Conservation (phyloP, 306 rosid species). For the Cucurbita ficifolia region DNA sequence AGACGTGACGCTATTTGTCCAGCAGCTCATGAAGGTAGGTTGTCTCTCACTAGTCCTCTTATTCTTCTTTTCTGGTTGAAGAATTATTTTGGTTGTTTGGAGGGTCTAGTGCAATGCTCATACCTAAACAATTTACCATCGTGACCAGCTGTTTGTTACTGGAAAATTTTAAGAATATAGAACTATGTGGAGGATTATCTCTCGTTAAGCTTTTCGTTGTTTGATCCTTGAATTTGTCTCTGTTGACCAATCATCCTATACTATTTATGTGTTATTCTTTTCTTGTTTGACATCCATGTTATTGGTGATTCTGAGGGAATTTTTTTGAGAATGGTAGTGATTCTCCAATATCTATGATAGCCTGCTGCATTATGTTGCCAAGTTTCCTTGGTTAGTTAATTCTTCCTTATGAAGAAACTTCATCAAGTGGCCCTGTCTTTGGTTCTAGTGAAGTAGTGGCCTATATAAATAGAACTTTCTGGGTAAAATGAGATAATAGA, state of each 20-base stretch:
- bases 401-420: neutral
- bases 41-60: conserved; percentile 2
- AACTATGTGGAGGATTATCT: neutral
- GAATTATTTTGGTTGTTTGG: neutral
- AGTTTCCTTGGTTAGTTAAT: neutral
- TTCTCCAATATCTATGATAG: neutral
- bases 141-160: neutral
- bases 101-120: neutral
- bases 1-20: conserved; percentile 84
- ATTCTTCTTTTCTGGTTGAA: neutral
- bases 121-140: neutral
- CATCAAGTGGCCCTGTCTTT: neutral
- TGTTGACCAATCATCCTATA: neutral
- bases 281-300: neutral
- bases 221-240: neutral
- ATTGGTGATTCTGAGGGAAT: neutral
- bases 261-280: neutral
- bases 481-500: neutral
- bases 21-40: conserved; percentile 94
- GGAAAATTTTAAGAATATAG: neutral
- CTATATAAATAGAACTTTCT: neutral
- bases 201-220: neutral
- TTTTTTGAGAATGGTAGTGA: neutral
- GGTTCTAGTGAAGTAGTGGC: neutral
- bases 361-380: neutral